Conservation (phyloP, 2,329 filamentous ascomycete species). For the Penicillium nordicum region DNA sequence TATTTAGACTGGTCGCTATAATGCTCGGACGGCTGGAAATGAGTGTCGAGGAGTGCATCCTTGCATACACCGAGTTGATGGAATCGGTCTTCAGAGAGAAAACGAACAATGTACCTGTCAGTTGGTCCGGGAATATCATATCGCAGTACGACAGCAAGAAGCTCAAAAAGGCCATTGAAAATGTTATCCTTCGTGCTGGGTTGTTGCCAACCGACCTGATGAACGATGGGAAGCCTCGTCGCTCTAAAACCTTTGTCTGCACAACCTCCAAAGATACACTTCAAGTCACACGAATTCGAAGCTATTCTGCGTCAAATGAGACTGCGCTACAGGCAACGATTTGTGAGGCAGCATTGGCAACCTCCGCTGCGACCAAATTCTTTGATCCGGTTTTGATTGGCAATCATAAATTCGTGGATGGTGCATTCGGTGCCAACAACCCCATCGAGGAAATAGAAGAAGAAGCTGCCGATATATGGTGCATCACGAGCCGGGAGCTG, state of each 20-base stretch:
- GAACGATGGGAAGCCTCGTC: conserved; percentile 6
- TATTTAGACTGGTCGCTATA: conserved; percentile 35
- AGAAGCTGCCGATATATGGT: conserved; percentile 26
- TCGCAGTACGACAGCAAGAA: conserved; percentile 13
- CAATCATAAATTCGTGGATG: conserved; percentile 30
- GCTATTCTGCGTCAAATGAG: conserved; percentile 8
- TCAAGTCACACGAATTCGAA: conserved; percentile 11
- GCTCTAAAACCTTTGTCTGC: conserved; percentile 12
- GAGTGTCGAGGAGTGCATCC: conserved; percentile 33
- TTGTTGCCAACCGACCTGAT: conserved; percentile 2
- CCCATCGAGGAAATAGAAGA: conserved; percentile 31
- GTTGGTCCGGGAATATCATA: conserved; percentile 11
- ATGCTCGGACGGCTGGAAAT: conserved; percentile 40
- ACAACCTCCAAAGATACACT: conserved; percentile 16
- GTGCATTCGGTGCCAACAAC: conserved; percentile 36
- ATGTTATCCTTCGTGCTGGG: conserved; percentile 10
- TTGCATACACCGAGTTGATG: conserved; percentile 28
- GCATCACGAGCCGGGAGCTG: conserved; percentile 2
- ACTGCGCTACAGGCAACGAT: conserved; percentile 30
- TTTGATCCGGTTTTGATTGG: conserved; percentile 21
- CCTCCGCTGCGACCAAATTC: conserved; percentile 47
- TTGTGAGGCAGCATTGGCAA: conserved; percentile 52
- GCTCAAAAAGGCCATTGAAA: conserved; percentile 10
- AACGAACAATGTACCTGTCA: conserved; percentile 1
- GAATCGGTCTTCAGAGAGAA: conserved; percentile 27